Evolutionary conservation across 768 basidiomycete genomes (phyloP), one percentile per base, ranked within the genome.

Genomic region (Boletellus ananiceps): DNA sequence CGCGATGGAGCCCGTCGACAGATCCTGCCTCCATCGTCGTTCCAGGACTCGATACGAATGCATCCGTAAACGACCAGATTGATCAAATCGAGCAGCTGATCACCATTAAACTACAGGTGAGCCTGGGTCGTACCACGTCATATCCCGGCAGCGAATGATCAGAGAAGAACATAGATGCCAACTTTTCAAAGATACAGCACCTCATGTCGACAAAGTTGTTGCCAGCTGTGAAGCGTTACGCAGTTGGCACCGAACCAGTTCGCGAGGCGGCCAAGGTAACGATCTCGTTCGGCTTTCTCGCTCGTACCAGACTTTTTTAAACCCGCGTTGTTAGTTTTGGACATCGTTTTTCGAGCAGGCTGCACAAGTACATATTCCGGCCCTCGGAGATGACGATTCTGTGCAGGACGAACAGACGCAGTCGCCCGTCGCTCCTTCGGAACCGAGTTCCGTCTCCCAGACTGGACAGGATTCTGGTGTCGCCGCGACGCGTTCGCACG

Each of bases 21-120:
- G 78, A 90, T 64, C 83, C 87, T 15, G 58, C 75, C 1, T 74
- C 76, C 39, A 89, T 92, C 46, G 63, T 72, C 13, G 73, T 91
- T 3, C 83, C 87, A 8, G 88, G 89, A 0, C 73, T 92, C 33
- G 86, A 92, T 58, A 79, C 77, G 1, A 74, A 71, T 9, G 85
- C 86, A 19, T 75, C 86, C 18, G 71, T 82, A 21, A 78, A 78
- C 51, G 91, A 86, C 60, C 93, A 96, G 71, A 86, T 93, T 46
- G 92, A 95, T 61, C 90, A 94, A 68, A 91, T 96, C 50, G 94
- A 98, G 68, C 94, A 96, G 64, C 76, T 94, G 60, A 94, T 95
- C 53, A 93, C 94, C 8, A 77, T 93, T 45, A 86, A 93, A 57
- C 74, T 98, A 11, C 93, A 94, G 79, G 91, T 86, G 47, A 56